A percentile compares a stretch with the other conserved stretches of the same genome.
phyloP scores from a whole-genome alignment of 2,329 filamentous ascomycete genomes.

The Apiospora phragmitis region DNA sequence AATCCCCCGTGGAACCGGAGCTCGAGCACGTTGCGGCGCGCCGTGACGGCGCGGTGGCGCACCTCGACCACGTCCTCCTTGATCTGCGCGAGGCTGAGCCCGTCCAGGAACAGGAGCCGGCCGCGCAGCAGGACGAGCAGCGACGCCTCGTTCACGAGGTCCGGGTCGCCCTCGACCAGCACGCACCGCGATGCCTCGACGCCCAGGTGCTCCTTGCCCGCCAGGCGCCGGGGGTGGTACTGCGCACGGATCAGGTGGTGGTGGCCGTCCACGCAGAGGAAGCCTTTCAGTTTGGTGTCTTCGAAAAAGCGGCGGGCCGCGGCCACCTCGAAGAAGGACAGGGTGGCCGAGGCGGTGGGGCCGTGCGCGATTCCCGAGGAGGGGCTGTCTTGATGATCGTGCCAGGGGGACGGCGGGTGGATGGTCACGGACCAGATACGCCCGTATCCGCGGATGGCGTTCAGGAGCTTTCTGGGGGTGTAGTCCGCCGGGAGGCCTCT shows the following conservation, averaged over 20 bases:
- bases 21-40: background rate
- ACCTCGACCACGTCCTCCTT: background rate
- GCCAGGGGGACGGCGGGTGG: background rate
- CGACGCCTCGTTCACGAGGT: background rate
- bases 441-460: background rate
- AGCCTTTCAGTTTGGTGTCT: background rate
- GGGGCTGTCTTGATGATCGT: too few species aligned
- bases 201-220: background rate
- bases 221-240: background rate
- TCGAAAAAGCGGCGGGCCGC: background rate
- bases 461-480: background rate
- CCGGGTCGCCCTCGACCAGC: background rate
- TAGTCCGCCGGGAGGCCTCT: background rate
- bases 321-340: conserved; percentile 2
- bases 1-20: background rate
- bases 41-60: background rate
- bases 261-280: background rate
- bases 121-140: background rate
- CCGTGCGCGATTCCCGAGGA: too few species aligned
- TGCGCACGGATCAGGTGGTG: background rate
- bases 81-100: background rate
- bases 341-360: background rate
- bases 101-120: background rate
- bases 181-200: background rate
- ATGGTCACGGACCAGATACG: background rate